Evolutionary conservation across 805 yeast species (phyloP).

Genomic region (Candida lessepsii): DNA sequence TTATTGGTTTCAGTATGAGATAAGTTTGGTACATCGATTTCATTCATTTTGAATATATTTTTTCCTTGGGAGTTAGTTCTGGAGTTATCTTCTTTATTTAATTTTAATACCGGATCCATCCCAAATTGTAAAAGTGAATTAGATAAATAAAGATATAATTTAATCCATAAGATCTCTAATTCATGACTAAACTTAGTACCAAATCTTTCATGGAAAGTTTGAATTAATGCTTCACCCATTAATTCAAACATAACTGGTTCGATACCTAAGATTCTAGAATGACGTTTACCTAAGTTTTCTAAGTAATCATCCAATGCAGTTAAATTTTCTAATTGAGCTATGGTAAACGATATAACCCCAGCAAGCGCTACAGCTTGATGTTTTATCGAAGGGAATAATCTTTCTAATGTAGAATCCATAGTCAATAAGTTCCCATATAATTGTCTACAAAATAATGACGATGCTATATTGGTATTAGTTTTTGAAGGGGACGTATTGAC

Average conservation of each 20-base stretch:
- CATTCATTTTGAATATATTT: constrained; percentile 12
- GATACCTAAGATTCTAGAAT: constrained; percentile 71
- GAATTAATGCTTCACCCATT: constrained; percentile 71
- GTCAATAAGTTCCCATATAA: constrained; percentile 67
- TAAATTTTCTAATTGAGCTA: constrained; percentile 61
- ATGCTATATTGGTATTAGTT: constrained; percentile 25
- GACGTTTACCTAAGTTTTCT: constrained; percentile 66
- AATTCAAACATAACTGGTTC: constrained; percentile 65
- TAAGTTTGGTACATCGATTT: constrained; percentile 6
- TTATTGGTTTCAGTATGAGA: neutral
- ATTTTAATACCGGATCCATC: constrained; percentile 44
- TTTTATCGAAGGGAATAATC: constrained; percentile 66
- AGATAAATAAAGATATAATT: constrained; percentile 65
- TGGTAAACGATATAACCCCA: constrained; percentile 69
- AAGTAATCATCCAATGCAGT: constrained; percentile 57
- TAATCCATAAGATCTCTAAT: constrained; percentile 69
- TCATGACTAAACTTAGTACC: constrained; percentile 52
- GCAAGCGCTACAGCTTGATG: constrained; percentile 83
- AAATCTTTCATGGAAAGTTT: constrained; percentile 67
- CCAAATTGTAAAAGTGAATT: constrained; percentile 65
- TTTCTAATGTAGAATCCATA: constrained; percentile 60
- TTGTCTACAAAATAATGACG: constrained; percentile 70
- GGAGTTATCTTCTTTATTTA: constrained; percentile 12
- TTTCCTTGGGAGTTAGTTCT: neutral
- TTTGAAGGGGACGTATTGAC: constrained; percentile 3